These are phyloP conservation scores for Lathyrus aphaca DNA, from an alignment of 306 rosid genomes.

Conservation along the genomic window DNA sequence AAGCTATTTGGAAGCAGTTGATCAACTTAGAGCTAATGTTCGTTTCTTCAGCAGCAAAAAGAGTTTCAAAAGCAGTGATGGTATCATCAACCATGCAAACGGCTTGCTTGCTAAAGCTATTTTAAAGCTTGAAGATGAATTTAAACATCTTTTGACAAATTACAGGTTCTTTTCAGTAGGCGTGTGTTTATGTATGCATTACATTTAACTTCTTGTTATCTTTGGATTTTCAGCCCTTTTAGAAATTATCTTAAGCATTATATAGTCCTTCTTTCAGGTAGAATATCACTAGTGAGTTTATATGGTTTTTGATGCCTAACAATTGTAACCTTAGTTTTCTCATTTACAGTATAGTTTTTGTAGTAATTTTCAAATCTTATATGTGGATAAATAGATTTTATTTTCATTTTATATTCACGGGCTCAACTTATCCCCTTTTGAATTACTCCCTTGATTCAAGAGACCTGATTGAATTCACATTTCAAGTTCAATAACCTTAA, in stretches of 20 bases:
- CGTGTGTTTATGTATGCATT: not conserved
- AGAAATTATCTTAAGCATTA: not conserved
- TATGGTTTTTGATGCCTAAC: slow-evolving; percentile 1
- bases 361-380: slow-evolving; percentile 14
- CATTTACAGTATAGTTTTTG: not conserved
- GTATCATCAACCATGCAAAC: slow-evolving; percentile 70
- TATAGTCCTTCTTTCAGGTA: slow-evolving; percentile 1
- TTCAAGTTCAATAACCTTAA: slow-evolving; percentile 4
- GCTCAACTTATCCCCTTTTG: not conserved
- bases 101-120: slow-evolving; percentile 84
- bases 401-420: slow-evolving; percentile 2
- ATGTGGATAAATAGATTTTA: not conserved
- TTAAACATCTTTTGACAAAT: slow-evolving; percentile 74
- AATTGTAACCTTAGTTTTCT: slow-evolving; percentile 13
- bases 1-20: slow-evolving; percentile 85
- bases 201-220: slow-evolving; percentile 8
- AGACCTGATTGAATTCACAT: not conserved
- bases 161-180: slow-evolving; percentile 60
- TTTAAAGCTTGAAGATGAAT: slow-evolving; percentile 93
- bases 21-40: slow-evolving; percentile 64
- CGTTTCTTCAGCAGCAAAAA: slow-evolving; percentile 69
- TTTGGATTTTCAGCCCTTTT: not conserved
- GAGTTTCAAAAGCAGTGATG: slow-evolving; percentile 62
- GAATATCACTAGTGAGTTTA: slow-evolving; percentile 11
- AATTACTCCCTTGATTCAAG: not conserved